Base-by-base conservation (phyloP, 2,329 filamentous ascomycete genomes). In the Fusarium pseudograminearum region DNA sequence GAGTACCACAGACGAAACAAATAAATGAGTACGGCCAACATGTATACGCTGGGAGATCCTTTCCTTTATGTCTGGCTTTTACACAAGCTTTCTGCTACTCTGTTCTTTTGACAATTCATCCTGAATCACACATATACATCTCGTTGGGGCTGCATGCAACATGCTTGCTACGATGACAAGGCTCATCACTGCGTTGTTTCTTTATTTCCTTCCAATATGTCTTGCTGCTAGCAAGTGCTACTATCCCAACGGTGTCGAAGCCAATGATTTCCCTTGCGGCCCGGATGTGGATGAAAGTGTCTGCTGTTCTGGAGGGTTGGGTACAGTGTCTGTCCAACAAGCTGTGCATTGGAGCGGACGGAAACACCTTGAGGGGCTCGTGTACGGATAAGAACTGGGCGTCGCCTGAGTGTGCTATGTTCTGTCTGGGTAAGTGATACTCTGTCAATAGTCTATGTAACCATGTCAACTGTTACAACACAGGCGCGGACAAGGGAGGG, bases 381-480 rank as follows among this genome's bases (percentile, higher is more conserved):
- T 76, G 73, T 53, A 74, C 74, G 2, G 72, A 76, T 52, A 47
- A 70, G 40, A 56, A 65, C 20, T 76, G 68, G 69, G 50, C 44
- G 34, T 71, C 71, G 1, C 50, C 69, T 0, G 66, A 70, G 41
- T 74, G 73, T 48, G 60, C 57, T 16, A 47, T 67, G 54, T 71
- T 61, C 24, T 72, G 65, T 26, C 40, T 70, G 1, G 41, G 44
- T 66, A 62, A 26, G 61, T 52, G 18, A 16, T 4, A 9, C 22
- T 15, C 31, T 36, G 18, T 4, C 6, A 5, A 15, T 18, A 41
- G 8, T 36, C 44, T 14, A 14, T 4, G 12, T 12, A 14, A 10
- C 31, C 14, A 9, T 46, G 14, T 64, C 61, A 18, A 70, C 28
- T 20, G 3, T 22, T 24, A 36, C 5, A 24, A 28, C 2, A 5